Percentiles rank a stretch among this genome's conserved stretches.
Evolutionary conservation across 345 rosid genomes (phyloP).

Genomic region (Raphanus sativus): DNA sequence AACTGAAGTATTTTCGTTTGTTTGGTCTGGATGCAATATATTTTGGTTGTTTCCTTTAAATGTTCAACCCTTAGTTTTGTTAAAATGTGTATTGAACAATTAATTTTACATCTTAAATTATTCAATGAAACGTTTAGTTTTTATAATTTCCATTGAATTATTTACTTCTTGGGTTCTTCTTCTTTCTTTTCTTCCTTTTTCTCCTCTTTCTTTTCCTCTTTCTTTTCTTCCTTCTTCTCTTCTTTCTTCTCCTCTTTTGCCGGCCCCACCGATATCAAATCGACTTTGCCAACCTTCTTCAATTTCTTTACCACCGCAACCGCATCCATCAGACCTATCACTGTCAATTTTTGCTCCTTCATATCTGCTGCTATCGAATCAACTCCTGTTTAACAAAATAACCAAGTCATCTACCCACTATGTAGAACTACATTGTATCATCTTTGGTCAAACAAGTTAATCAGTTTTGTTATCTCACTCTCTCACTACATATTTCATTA

Average conservation of each 20-base stretch:
- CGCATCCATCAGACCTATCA: conserved; percentile 81
- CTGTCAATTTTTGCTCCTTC: conserved; percentile 89
- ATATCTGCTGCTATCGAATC: conserved; percentile 88
- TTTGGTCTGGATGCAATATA: background rate
- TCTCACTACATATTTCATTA: background rate
- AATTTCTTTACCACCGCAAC: conserved; percentile 82
- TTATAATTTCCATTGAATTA: background rate
- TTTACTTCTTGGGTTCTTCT: conserved; percentile 41
- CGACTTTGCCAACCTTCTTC: conserved; percentile 96
- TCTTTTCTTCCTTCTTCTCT: conserved; percentile 64
- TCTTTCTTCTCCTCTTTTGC: conserved; percentile 93
- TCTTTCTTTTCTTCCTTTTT: conserved; percentile 60
- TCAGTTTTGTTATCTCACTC: background rate
- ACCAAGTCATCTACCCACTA: background rate
- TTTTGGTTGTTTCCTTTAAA: background rate
- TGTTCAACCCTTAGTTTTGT: background rate
- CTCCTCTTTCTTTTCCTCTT: conserved; percentile 56
- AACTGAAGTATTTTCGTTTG: background rate
- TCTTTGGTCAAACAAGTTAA: background rate
- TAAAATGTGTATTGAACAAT: background rate
- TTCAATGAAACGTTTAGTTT: background rate
- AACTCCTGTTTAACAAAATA: conserved; percentile 50
- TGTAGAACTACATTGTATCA: conserved; percentile 1
- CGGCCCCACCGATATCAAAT: conserved; percentile 81
- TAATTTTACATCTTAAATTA: background rate